Percentiles rank a stretch among this genome's conserved stretches.
phyloP scores from a whole-genome alignment of 176 grass and related monocot species.

The Oropetium thomaeum region DNA sequence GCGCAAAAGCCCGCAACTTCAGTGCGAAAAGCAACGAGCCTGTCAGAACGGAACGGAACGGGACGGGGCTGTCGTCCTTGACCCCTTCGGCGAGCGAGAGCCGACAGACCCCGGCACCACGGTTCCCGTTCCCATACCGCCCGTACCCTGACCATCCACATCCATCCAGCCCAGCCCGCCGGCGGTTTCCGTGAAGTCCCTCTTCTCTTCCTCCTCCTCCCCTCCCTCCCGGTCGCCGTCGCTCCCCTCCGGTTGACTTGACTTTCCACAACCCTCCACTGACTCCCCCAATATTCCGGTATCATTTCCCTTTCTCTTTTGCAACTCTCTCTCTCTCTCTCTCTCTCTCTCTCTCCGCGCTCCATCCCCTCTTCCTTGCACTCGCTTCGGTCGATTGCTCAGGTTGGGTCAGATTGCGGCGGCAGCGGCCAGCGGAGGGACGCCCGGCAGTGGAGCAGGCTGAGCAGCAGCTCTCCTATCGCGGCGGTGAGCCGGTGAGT shows the following conservation, averaged over 20 bases:
- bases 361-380: neutral
- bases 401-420: too few relatives aligned
- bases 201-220: too few relatives aligned
- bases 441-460: neutral
- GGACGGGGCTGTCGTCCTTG: conserved; percentile 17
- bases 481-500: conserved; percentile 48
- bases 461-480: neutral
- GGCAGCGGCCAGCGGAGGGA: neutral
- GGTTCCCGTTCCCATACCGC: conserved; percentile 17
- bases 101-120: conserved; percentile 36
- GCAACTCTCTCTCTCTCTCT: neutral
- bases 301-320: neutral
- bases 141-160: conserved; percentile 35
- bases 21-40: conserved; percentile 27
- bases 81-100: conserved; percentile 18
- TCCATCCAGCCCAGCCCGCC: neutral
- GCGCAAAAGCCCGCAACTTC: neutral
- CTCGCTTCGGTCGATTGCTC: neutral
- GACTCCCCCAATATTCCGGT: conserved; percentile 10
- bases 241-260: conserved; percentile 44
- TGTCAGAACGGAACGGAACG: conserved; percentile 14
- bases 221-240: conserved; percentile 19
- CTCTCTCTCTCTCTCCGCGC: neutral
- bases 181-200: neutral
- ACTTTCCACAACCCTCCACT: conserved; percentile 14